Base-by-base conservation (phyloP, 2,329 filamentous ascomycete genomes). In the Fusarium sp. region DNA sequence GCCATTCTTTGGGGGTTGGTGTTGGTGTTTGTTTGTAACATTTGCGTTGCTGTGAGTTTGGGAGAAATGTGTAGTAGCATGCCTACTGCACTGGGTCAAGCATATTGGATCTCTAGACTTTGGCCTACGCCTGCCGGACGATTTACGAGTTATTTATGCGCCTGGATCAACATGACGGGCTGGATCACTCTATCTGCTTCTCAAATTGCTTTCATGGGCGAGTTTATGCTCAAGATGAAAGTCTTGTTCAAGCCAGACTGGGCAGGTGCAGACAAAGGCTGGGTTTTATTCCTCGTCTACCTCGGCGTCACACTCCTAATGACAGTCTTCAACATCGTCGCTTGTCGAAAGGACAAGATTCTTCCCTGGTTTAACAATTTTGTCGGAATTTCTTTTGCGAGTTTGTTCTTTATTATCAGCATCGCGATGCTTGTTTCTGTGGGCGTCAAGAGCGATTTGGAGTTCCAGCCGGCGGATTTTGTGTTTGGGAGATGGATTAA, bases 41-140 rank as follows among this genome's bases (percentile, higher is more conserved):
- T 86, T 2, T 87, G 84, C 60, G 84, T 88, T 42, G 86, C 85
- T 14, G 67, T 86, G 4, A 31, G 30, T 5, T 78, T 88, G 42
- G 86, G 85, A 48, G 86, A 89, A 75, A 79, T 88, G 45, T 83
- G 82, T 72, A 88, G 85, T 66, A 84, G 82, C 66, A 88, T 89
- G 86, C 87, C 87, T 6, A 89, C 86, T 0, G 86, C 87, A 0
- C 78, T 89, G 4, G 87, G 87, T 1, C 87, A 89, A 76, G 86
- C 86, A 0, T 88, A 86, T 74, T 89, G 86, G 86, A 77, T 80
- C 57, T 77, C 78, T 26, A 76, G 76, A 3, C 73, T 81, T 30
- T 79, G 75, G 73, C 72, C 52, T 77, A 82, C 80, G 49, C 76
- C 60, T 71, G 72, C 16, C 1, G 86, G 85, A 3, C 81, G 86